phyloP scores from a whole-genome alignment of 2,329 filamentous ascomycete genomes.

The Fusarium miscanthi region DNA sequence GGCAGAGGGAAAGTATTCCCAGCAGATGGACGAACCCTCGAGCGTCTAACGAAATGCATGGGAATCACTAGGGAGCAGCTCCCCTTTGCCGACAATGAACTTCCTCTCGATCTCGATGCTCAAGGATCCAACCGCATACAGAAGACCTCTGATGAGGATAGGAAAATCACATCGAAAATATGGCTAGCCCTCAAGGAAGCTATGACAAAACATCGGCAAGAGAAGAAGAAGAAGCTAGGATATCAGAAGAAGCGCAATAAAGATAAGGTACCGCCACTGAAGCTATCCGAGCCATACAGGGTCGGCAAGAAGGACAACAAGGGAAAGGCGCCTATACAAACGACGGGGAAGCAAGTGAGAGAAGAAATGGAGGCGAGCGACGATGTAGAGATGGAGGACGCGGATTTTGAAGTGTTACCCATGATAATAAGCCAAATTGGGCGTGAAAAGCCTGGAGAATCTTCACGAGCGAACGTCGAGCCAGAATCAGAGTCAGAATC shows the following conservation, averaged over 20 bases:
- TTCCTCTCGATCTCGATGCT: neutral
- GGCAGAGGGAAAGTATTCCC: neutral
- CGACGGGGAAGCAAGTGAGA: neutral
- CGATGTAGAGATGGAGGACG: neutral
- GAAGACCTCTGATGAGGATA: neutral
- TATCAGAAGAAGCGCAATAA: neutral
- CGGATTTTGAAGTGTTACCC: neutral
- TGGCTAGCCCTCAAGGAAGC: neutral
- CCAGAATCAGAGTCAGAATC: neutral
- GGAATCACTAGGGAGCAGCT: conserved; percentile 19
- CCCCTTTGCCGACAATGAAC: conserved; percentile 1
- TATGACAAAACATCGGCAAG: neutral
- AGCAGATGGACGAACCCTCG: neutral
- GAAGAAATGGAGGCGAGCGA: neutral
- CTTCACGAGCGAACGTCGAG: neutral
- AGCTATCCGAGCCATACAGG: neutral
- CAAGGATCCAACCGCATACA: neutral
- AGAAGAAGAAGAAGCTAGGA: neutral
- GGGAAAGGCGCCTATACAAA: neutral
- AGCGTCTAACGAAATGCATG: conserved; percentile 21
- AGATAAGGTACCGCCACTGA: neutral
- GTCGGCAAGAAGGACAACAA: neutral
- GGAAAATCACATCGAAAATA: neutral
- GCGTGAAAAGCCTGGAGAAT: neutral
- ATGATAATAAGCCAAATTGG: neutral